phyloP scores from a whole-genome alignment of 1,284 basidiomycete species.

The Heterobasidion occidentale region DNA sequence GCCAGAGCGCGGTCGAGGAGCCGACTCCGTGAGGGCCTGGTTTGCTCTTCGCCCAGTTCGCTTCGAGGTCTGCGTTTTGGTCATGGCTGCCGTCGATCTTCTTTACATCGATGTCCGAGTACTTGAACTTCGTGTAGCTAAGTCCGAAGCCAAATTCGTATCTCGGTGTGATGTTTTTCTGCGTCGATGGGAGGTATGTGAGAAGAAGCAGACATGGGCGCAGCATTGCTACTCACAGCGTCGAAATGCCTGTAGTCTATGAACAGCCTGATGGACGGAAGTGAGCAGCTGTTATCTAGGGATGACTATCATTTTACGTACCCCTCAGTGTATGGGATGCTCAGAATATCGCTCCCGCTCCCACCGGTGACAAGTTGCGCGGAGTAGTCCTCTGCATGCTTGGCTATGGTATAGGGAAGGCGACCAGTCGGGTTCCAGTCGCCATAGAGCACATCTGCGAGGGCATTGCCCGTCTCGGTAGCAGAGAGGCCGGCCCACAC shows the following conservation, averaged over 20 bases:
- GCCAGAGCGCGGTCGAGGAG: constrained; percentile 50
- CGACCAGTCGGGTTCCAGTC: constrained; percentile 68
- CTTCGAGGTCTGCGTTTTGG: constrained; percentile 27
- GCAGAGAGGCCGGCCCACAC: constrained; percentile 68
- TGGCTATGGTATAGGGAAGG: constrained; percentile 79
- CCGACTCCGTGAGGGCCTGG: constrained; percentile 39
- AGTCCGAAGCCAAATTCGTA: constrained; percentile 82
- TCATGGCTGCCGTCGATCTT: constrained; percentile 27
- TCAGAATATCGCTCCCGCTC: constrained; percentile 31
- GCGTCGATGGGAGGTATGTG: constrained; percentile 47
- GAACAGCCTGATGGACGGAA: constrained; percentile 30
- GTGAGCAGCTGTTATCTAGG: not conserved
- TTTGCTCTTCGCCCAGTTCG: constrained; percentile 47
- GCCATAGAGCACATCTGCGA: constrained; percentile 70
- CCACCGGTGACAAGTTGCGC: constrained; percentile 40
- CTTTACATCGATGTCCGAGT: constrained; percentile 42
- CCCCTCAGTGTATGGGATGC: constrained; percentile 62
- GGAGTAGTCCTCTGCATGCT: constrained; percentile 56
- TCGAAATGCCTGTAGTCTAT: constrained; percentile 81
- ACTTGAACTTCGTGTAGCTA: constrained; percentile 77
- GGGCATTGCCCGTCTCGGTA: constrained; percentile 70
- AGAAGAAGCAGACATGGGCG: constrained; percentile 18
- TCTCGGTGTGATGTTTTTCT: constrained; percentile 46
- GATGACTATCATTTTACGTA: constrained; percentile 13
- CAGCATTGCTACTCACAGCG: constrained; percentile 31